Evolutionary conservation across 2,329 filamentous ascomycete genomes (phyloP).

Genomic region (Pestalotiopsis sp.): DNA sequence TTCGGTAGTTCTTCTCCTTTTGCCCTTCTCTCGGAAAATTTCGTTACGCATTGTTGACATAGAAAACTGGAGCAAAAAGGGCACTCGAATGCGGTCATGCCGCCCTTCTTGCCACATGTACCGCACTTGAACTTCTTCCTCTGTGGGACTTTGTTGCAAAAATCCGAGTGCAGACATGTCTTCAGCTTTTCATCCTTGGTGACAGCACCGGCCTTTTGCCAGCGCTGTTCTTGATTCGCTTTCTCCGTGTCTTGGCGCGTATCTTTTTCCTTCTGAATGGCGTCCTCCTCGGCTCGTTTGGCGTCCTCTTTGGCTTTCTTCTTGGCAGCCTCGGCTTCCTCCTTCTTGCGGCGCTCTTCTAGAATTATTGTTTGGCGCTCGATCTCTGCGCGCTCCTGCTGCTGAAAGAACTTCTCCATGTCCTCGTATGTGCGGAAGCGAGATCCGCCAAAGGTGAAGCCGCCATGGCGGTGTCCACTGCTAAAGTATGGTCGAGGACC

Average conservation of each 20-base stretch:
- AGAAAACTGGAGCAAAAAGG: constrained; percentile 24
- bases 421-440: constrained; percentile 1
- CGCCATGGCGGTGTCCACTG: background rate
- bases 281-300: constrained; percentile 18
- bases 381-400: background rate
- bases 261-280: constrained; percentile 1
- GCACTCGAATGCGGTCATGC: constrained; percentile 27
- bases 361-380: constrained; percentile 1
- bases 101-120: constrained; percentile 22
- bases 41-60: constrained; percentile 26
- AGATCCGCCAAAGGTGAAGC: constrained; percentile 6
- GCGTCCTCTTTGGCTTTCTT: constrained; percentile 14
- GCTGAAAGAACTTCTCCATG: constrained; percentile 2
- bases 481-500: constrained; percentile 1
- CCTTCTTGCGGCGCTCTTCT: constrained; percentile 6
- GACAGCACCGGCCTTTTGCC: constrained; percentile 17
- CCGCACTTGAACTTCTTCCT: constrained; percentile 28
- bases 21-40: constrained; percentile 20
- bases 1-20: constrained; percentile 9
- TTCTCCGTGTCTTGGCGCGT: constrained; percentile 14
- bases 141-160: constrained; percentile 23
- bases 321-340: constrained; percentile 7
- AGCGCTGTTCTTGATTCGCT: constrained; percentile 22
- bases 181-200: constrained; percentile 22
- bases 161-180: constrained; percentile 26